A percentile compares a stretch with the other conserved stretches of the same genome.
Evolutionary conservation across 2,329 filamentous ascomycete species (phyloP).

Genomic region (Drechslerella stenobrocha): DNA sequence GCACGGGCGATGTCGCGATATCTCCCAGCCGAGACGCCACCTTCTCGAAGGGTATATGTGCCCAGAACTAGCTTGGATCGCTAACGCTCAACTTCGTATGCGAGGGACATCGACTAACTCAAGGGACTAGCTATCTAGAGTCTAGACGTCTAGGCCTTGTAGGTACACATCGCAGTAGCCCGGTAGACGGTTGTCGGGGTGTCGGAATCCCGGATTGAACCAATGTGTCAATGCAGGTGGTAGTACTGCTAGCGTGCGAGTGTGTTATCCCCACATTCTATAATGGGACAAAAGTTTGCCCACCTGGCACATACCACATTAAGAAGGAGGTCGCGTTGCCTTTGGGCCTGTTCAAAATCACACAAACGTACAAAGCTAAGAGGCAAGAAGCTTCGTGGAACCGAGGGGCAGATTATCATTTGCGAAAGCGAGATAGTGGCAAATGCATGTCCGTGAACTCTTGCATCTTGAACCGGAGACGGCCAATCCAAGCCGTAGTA

Average conservation of each 20-base stretch:
- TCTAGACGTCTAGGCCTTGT: too few species aligned
- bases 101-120: conserved; percentile 5
- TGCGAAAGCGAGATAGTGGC: neutral
- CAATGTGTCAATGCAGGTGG: conserved; percentile 5
- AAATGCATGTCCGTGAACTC: neutral
- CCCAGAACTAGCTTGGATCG: conserved; percentile 1
- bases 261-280: conserved; percentile 8
- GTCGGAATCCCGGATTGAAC: conserved; percentile 28
- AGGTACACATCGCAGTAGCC: neutral
- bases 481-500: neutral
- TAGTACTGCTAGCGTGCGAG: conserved; percentile 11
- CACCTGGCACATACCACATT: conserved; percentile 11
- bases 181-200: conserved; percentile 25
- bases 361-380: conserved; percentile 22
- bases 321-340: conserved; percentile 11
- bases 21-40: conserved; percentile 24
- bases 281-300: neutral
- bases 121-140: neutral
- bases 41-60: conserved; percentile 28
- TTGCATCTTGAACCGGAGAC: neutral
- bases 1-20: neutral
- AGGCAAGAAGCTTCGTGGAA: conserved; percentile 34
- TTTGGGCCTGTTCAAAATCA: conserved; percentile 16
- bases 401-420: conserved; percentile 27
- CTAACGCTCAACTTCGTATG: neutral